Evolutionary conservation across 1,284 basidiomycete genomes (phyloP), one percentile per base, ranked within the genome.

Genomic region (Paramarasmius palmivorus): DNA sequence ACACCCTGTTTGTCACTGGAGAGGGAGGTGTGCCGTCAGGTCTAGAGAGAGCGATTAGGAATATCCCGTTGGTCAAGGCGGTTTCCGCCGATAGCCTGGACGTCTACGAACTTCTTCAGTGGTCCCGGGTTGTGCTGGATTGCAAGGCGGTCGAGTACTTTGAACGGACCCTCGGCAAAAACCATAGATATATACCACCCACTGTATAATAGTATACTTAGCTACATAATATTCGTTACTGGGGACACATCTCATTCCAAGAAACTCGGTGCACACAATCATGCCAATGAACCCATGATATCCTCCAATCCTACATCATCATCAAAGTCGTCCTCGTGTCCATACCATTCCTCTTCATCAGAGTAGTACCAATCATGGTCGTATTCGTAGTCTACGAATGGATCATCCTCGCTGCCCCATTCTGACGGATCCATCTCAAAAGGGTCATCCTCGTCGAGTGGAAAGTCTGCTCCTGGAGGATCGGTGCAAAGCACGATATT

Each of bases 91-190:
- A 86, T 49, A 83, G 92, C 52, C 73, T 92, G 47, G 82, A 81
- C 44, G 84, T 93, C 3, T 93, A 92, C 68, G 86, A 92, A 64
- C 66, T 90, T 35, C 71, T 95, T 63, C 87, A 84, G 67, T 92
- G 90, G 84, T 82, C 81, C 50, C 77, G 85, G 51, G 66, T 92
- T 19, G 74, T 92, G 45, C 62, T 92, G 58, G 90, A 92, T 65
- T 61, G 87, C 53, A 77, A 83, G 56, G 90, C 90, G 2, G 82
- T 90, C 8, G 79, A 88, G 25, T 81, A 77, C 64, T 79, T 91
- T 46, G 89, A 91, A 70, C 72, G 73, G 59, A 79, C 75, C 37
- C 72, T 91, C 34, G 74, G 75, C 55, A 84, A 76, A 59, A 62
- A 62, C 37, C 48, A 49, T 26, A 14, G 44, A 36, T 44, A 45